Evolutionary conservation across 257 asterid genomes (phyloP).

Genomic region (Solanum tarijense): DNA sequence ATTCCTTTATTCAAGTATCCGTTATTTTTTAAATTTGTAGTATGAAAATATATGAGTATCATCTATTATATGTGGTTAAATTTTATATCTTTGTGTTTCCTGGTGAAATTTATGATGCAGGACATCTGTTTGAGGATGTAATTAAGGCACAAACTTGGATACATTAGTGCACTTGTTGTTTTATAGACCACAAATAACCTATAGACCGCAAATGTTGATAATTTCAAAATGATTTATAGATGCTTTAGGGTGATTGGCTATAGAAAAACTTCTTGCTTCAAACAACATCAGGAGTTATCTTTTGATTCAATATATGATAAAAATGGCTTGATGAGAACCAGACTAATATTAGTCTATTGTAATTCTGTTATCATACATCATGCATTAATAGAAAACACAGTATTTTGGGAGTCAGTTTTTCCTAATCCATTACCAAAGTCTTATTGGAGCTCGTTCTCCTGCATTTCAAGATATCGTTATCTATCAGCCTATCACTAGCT

Average conservation of each 20-base stretch:
- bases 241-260: not conserved
- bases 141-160: not conserved
- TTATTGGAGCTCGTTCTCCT: not conserved
- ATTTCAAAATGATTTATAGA: no score
- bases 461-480: not conserved
- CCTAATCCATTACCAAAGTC: not conserved
- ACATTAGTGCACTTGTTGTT: not conserved
- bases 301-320: not conserved
- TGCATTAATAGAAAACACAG: not conserved
- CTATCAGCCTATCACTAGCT: not conserved
- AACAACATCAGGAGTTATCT: not conserved
- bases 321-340: not conserved
- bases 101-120: not conserved
- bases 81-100: not conserved
- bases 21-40: not conserved
- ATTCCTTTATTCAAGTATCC: constrained; percentile 12
- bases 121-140: not conserved
- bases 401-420: not conserved
- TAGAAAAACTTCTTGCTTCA: not conserved
- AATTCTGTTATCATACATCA: not conserved
- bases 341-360: not conserved
- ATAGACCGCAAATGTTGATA: not conserved
- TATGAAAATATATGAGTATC: not conserved
- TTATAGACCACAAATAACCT: not conserved
- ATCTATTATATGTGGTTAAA: not conserved